A percentile compares a stretch with the other conserved stretches of the same genome.
These are phyloP conservation scores for Kwoniella shandongensis DNA, from an alignment of 768 basidiomycete species.

Conservation along the genomic window DNA sequence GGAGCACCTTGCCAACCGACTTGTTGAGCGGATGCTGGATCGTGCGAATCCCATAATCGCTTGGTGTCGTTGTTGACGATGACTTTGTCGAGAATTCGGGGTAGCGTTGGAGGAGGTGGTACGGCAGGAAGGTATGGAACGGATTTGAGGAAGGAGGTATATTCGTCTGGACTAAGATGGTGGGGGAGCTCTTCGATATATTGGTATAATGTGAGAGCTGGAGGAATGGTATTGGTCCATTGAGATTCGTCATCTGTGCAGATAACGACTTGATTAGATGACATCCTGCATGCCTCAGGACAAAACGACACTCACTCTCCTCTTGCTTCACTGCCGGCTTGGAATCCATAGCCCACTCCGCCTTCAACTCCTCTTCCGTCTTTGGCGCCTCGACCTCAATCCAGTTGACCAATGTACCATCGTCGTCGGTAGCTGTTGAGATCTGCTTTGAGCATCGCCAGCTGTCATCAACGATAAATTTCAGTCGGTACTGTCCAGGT, in stretches of 20 bases:
- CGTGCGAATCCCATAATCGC: constrained; percentile 31
- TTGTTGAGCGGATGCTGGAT: constrained; percentile 21
- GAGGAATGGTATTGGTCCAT: constrained; percentile 81
- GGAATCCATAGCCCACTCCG: constrained; percentile 45
- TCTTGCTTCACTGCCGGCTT: constrained; percentile 33
- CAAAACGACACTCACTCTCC: constrained; percentile 40
- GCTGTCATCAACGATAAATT: constrained; percentile 89
- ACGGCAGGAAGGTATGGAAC: constrained; percentile 67
- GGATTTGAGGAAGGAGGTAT: constrained; percentile 51
- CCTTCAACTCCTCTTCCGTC: constrained; percentile 43
- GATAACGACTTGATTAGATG: constrained; percentile 44
- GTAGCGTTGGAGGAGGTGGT: constrained; percentile 82
- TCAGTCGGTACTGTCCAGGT: constrained; percentile 89
- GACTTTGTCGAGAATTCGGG: constrained; percentile 88
- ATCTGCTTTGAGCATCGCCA: constrained; percentile 65
- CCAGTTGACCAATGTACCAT: constrained; percentile 89
- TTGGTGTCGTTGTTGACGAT: constrained; percentile 68
- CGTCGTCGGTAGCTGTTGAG: constrained; percentile 88
- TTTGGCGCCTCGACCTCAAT: constrained; percentile 64
- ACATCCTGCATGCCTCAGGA: constrained; percentile 8
- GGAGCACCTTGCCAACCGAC: constrained; percentile 12
- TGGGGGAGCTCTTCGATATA: constrained; percentile 70
- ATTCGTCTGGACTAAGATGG: constrained; percentile 40
- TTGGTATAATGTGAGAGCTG: constrained; percentile 74
- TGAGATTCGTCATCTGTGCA: constrained; percentile 52